Percentiles rank a stretch among this genome's conserved stretches.
These are phyloP conservation scores for Penicillium sp. DNA, from an alignment of 2,329 filamentous ascomycete species.

Conservation along the genomic window DNA sequence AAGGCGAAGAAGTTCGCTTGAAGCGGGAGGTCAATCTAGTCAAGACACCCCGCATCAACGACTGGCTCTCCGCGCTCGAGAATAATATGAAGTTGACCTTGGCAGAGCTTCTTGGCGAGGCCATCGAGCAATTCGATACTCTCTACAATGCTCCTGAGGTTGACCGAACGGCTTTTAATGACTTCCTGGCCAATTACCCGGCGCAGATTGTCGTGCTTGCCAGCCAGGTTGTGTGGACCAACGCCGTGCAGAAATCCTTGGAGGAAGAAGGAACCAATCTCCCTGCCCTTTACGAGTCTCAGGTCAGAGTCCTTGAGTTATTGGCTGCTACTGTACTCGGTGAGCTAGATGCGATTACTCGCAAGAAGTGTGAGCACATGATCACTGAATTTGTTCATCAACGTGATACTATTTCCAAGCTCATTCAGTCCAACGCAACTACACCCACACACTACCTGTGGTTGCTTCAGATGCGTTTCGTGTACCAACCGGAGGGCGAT, in stretches of 20 bases:
- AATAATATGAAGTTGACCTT: slow-evolving; percentile 91
- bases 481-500: slow-evolving; percentile 80
- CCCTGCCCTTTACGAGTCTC: slow-evolving; percentile 71
- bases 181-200: slow-evolving; percentile 82
- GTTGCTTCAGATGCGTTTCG: slow-evolving; percentile 96
- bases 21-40: slow-evolving; percentile 89
- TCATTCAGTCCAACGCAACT: slow-evolving; percentile 72
- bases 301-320: slow-evolving; percentile 80
- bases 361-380: slow-evolving; percentile 97
- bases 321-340: slow-evolving; percentile 87
- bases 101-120: slow-evolving; percentile 85
- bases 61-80: slow-evolving; percentile 95
- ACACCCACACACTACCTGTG: slow-evolving; percentile 82
- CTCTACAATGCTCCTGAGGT: slow-evolving; percentile 73
- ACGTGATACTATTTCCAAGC: slow-evolving; percentile 85
- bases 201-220: slow-evolving; percentile 95
- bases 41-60: slow-evolving; percentile 96
- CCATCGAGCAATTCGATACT: slow-evolving; percentile 75
- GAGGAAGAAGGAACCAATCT: slow-evolving; percentile 69
- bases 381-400: slow-evolving; percentile 99
- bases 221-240: slow-evolving; percentile 92
- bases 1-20: slow-evolving; percentile 82
- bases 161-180: slow-evolving; percentile 67
- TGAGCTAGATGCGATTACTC: slow-evolving; percentile 79
- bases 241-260: slow-evolving; percentile 76